Percentiles rank a stretch among this genome's conserved stretches.
phyloP scores from a whole-genome alignment of 2,329 filamentous ascomycete genomes.

The Colletotrichum costaricense region DNA sequence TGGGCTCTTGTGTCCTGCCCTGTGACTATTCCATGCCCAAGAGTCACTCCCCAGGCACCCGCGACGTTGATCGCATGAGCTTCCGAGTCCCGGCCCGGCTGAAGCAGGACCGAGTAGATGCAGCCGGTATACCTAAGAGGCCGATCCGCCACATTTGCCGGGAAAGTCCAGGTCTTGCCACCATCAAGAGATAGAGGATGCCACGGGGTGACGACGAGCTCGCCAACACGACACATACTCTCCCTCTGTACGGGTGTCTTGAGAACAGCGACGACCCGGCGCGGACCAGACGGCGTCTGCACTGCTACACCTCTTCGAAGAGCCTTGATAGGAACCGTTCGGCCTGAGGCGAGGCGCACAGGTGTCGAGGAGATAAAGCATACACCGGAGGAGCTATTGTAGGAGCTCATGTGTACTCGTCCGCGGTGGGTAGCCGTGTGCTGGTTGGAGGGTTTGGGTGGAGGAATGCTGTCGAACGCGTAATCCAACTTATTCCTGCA shows the following conservation, averaged over 20 bases:
- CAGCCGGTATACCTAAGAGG: conserved; percentile 58
- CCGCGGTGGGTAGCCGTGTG: background rate
- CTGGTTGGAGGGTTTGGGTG: conserved; percentile 52
- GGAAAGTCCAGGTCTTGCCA: conserved; percentile 58
- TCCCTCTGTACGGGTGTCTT: conserved; percentile 56
- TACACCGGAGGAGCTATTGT: conserved; percentile 53
- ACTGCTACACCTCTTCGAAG: conserved; percentile 60
- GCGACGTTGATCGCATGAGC: conserved; percentile 63
- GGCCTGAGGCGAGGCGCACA: conserved; percentile 57
- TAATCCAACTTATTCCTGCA: conserved; percentile 62
- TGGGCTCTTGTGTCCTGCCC: conserved; percentile 59
- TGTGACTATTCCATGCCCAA: conserved; percentile 65
- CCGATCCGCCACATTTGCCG: conserved; percentile 48
- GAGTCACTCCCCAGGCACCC: conserved; percentile 64
- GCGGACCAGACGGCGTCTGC: conserved; percentile 60
- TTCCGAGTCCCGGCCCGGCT: conserved; percentile 53
- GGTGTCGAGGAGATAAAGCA: conserved; percentile 65
- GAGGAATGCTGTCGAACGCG: conserved; percentile 59
- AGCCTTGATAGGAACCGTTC: conserved; percentile 51
- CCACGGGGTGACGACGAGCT: conserved; percentile 67
- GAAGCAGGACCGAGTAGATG: conserved; percentile 68
- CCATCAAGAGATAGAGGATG: conserved; percentile 62
- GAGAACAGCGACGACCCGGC: conserved; percentile 62
- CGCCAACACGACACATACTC: conserved; percentile 57
- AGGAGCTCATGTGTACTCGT: conserved; percentile 54